Evolutionary conservation across 108 stramenopile genomes (phyloP).

Genomic region (Schizochytrium sp.): DNA sequence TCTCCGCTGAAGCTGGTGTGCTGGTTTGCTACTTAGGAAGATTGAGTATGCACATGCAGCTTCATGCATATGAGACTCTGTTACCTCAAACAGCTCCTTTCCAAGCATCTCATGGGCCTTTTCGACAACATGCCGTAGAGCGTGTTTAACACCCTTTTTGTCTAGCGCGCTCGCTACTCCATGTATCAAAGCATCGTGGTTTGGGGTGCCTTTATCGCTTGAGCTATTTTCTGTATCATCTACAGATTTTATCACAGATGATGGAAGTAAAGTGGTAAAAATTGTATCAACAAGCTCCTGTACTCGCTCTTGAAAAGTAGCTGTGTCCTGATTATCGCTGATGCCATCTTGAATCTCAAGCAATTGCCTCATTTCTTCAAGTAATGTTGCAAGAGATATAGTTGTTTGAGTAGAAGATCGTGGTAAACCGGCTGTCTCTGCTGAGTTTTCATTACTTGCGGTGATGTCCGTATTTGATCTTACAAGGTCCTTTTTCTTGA

Average conservation of each 20-base stretch:
- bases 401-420: background rate
- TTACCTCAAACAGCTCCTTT: background rate
- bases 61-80: constrained; percentile 13
- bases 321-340: background rate
- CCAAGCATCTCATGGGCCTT: background rate
- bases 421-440: background rate
- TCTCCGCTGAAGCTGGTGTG: constrained; percentile 27
- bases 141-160: background rate
- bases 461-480: background rate
- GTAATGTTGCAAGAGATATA: background rate
- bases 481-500: background rate
- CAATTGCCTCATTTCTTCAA: background rate
- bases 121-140: background rate
- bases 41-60: constrained; percentile 52
- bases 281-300: constrained; percentile 41
- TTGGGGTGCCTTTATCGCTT: background rate
- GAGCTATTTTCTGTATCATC: background rate
- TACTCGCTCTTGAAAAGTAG: background rate
- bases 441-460: background rate
- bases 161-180: background rate
- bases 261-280: constrained; percentile 23
- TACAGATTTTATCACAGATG: no score
- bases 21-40: constrained; percentile 1
- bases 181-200: background rate
- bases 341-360: background rate